These are phyloP conservation scores for Sphagnum fallax DNA, from an alignment of 228 moss, liverwort and hornwort species.

Conservation along the genomic window DNA sequence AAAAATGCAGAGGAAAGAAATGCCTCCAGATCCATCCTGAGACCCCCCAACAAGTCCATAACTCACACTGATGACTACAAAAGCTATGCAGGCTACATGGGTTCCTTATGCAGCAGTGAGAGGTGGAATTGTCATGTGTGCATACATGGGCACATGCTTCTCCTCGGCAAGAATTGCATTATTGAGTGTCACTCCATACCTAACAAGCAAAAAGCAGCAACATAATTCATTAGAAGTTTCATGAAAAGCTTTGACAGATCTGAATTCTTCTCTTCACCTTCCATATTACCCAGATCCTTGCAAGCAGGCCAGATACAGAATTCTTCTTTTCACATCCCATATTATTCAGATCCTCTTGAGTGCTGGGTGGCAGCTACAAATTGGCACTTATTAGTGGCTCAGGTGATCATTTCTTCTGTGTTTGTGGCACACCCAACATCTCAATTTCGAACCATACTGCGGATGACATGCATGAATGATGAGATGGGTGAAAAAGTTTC, in stretches of 20 bases:
- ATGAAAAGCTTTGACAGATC: not conserved
- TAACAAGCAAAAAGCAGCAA: conserved; percentile 17
- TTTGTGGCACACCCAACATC: no score
- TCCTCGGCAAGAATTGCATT: conserved; percentile 89
- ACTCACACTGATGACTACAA: no score
- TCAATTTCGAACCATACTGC: no score
- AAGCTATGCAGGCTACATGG: no score
- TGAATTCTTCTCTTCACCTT: not conserved
- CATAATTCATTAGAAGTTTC: not conserved
- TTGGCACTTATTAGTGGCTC: not conserved
- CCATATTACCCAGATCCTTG: not conserved
- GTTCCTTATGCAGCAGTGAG: no score
- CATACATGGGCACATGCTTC: conserved; percentile 85
- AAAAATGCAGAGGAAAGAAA: no score
- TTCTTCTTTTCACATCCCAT: not conserved
- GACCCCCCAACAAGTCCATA: no score
- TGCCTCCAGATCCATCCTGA: no score
- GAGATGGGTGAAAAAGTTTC: no score
- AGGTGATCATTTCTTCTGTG: not conserved
- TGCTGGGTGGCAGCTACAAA: not conserved
- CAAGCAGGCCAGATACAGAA: not conserved
- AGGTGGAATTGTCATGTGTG: no score
- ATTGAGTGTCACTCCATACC: conserved; percentile 73
- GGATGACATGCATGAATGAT: no score
- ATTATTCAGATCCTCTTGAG: not conserved